Evolutionary conservation across 768 basidiomycete genomes (phyloP).

Genomic region (Calocybe indica): DNA sequence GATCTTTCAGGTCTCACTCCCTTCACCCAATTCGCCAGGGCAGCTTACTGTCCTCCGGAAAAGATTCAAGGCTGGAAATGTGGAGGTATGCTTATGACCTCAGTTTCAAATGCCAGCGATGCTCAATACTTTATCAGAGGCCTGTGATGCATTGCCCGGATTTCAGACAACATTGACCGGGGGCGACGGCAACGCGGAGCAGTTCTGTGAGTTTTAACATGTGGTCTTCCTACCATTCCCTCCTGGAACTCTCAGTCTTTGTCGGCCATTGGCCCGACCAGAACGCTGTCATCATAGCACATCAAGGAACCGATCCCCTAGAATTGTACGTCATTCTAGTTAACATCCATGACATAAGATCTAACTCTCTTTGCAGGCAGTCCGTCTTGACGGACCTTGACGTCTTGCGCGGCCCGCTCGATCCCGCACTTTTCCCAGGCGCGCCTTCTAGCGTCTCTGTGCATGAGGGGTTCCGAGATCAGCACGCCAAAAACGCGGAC

Average conservation of each 20-base stretch:
- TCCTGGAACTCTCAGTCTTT: slow-evolving; percentile 11
- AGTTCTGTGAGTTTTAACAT: slow-evolving; percentile 20
- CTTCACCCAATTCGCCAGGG: slow-evolving; percentile 27
- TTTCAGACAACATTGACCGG: slow-evolving; percentile 24
- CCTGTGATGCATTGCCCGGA: slow-evolving; percentile 24
- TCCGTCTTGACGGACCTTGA: slow-evolving; percentile 43
- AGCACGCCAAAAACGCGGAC: slow-evolving; percentile 31
- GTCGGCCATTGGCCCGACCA: slow-evolving; percentile 43
- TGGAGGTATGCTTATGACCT: slow-evolving; percentile 15
- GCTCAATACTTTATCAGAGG: slow-evolving; percentile 11
- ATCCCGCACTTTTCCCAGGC: slow-evolving; percentile 44
- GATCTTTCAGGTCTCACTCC: slow-evolving; percentile 12
- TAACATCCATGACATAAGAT: not conserved
- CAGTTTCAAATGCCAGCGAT: not conserved
- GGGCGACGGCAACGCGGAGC: slow-evolving; percentile 24
- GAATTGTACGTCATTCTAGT: slow-evolving; percentile 26
- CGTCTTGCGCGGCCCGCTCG: slow-evolving; percentile 29
- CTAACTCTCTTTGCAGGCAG: slow-evolving; percentile 18
- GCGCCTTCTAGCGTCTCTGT: slow-evolving; percentile 32
- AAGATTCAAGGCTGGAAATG: slow-evolving; percentile 24
- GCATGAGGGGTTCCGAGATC: slow-evolving; percentile 44
- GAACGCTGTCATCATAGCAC: slow-evolving; percentile 40
- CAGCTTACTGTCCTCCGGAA: slow-evolving; percentile 24
- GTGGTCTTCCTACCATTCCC: not conserved
- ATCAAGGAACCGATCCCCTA: slow-evolving; percentile 46